Base-by-base conservation (phyloP, 2,329 filamentous ascomycete genomes). In the Emmonsiellopsis sp. region DNA sequence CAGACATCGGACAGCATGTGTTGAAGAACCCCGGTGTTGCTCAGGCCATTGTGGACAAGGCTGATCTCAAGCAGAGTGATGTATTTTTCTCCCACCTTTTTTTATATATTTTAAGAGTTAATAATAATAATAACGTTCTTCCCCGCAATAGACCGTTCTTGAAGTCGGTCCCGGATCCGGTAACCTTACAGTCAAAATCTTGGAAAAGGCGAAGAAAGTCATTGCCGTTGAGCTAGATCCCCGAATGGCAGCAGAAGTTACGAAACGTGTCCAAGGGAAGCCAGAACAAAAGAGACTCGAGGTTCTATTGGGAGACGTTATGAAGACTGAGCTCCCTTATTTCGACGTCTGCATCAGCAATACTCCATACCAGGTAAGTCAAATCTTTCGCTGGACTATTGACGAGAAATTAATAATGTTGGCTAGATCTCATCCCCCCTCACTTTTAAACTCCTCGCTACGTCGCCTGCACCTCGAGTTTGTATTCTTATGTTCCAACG, bases 401-500 rank as follows among this genome's bases (percentile, higher is more conserved):
- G 21, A 27, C 21, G 21, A 5, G 49, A 27, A 43, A 39, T n/a
- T 32, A 11, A 11, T 50, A 46, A 2, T 9, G 36, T 49, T 32
- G 17, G 21, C 21, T 65, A 87, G 78, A 97, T 97, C 65, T 95
- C 88, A 9, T 90, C 85, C 58, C 93, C 92, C 2, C 77, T 98
- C 46, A 90, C 93, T 50, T 96, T 96, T 78, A 85, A 92, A 71
- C 83, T 97, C 46, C 81, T 97, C 50, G 82, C 87, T 32, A 83
- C 92, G 58, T 83, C 82, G 4, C 89, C 89, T 43, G 85, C 90
- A 0, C 93, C 93, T 0, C 77, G 92, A 36, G 84, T 83, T 56
- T 91, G 86, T 62, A 82, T 97, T 59, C 88, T 97, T 72, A 95
- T 95, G 90, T 93, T 95, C 64, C 92, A 97, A 75, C 84, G 90